phyloP scores from a whole-genome alignment of 2,329 filamentous ascomycete genomes.

The Scedosporium minutisporum region DNA sequence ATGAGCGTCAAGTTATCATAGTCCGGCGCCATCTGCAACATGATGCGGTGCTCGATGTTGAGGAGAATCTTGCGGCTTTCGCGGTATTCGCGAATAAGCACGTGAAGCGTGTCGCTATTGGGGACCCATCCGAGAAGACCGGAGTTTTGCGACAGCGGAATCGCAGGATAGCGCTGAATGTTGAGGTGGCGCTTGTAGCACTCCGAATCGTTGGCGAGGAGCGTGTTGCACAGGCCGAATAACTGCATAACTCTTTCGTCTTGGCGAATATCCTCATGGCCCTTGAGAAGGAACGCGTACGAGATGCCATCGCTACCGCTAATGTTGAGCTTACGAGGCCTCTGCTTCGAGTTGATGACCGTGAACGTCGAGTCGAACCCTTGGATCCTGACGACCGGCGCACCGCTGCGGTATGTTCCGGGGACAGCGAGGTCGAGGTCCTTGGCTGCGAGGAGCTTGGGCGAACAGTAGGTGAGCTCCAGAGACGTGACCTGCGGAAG shows the following conservation, averaged over 20 bases:
- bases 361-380: conserved; percentile 84
- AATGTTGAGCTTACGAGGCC: conserved; percentile 79
- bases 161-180: conserved; percentile 93
- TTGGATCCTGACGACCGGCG: conserved; percentile 71
- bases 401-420: conserved; percentile 76
- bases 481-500: conserved; percentile 85
- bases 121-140: conserved; percentile 93
- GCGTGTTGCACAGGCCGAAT: conserved; percentile 93
- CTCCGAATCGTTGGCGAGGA: conserved; percentile 87
- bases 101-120: conserved; percentile 94
- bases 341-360: conserved; percentile 95
- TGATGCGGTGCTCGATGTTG: conserved; percentile 98
- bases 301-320: conserved; percentile 79
- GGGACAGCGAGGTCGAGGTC: conserved; percentile 92
- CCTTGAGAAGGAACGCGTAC: conserved; percentile 89
- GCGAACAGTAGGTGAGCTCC: conserved; percentile 93
- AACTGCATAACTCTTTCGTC: conserved; percentile 99
- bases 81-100: conserved; percentile 93
- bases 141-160: conserved; percentile 91
- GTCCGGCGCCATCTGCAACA: conserved; percentile 99
- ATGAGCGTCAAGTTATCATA: conserved; percentile 98
- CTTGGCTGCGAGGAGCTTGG: conserved; percentile 75
- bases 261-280: conserved; percentile 98
- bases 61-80: conserved; percentile 95
- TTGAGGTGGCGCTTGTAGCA: conserved; percentile 95